These are phyloP conservation scores for Coriolopsis trogii DNA, from an alignment of 1,284 basidiomycete species.

Conservation along the genomic window DNA sequence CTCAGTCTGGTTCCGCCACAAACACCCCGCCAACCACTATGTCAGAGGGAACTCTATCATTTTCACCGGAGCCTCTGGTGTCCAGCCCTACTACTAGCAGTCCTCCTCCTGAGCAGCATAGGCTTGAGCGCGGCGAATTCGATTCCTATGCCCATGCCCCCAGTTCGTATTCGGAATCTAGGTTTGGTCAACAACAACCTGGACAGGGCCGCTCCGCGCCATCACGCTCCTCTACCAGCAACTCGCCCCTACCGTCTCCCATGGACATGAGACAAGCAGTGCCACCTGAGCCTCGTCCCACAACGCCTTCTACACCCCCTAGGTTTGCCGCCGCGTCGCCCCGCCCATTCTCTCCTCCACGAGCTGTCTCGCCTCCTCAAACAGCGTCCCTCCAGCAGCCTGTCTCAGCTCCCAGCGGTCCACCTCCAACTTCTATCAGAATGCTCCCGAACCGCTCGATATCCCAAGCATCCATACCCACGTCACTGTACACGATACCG, in stretches of 20 bases:
- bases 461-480: slow-evolving; percentile 23
- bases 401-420: too few species aligned
- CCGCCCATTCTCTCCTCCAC: slow-evolving; percentile 13
- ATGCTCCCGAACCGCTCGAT: slow-evolving; percentile 20
- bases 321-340: slow-evolving; percentile 5
- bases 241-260: slow-evolving; percentile 19
- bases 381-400: slow-evolving; percentile 13
- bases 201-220: slow-evolving; percentile 11
- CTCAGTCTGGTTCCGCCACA: neutral
- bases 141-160: slow-evolving; percentile 23
- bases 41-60: slow-evolving; percentile 16
- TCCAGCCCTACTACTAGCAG: slow-evolving; percentile 26
- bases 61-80: slow-evolving; percentile 18
- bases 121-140: slow-evolving; percentile 20
- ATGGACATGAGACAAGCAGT: slow-evolving; percentile 19
- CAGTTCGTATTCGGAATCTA: slow-evolving; percentile 40
- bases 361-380: slow-evolving; percentile 12
- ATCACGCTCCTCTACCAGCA: slow-evolving; percentile 21
- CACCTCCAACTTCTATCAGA: slow-evolving; percentile 10
- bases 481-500: slow-evolving; percentile 12
- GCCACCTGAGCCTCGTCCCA: slow-evolving; percentile 19
- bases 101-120: slow-evolving; percentile 18
- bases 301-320: slow-evolving; percentile 14
- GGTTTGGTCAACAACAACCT: slow-evolving; percentile 28
- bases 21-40: slow-evolving; percentile 17